Base-by-base conservation (phyloP, 2,329 filamentous ascomycete species). In the Phoma sp. region DNA sequence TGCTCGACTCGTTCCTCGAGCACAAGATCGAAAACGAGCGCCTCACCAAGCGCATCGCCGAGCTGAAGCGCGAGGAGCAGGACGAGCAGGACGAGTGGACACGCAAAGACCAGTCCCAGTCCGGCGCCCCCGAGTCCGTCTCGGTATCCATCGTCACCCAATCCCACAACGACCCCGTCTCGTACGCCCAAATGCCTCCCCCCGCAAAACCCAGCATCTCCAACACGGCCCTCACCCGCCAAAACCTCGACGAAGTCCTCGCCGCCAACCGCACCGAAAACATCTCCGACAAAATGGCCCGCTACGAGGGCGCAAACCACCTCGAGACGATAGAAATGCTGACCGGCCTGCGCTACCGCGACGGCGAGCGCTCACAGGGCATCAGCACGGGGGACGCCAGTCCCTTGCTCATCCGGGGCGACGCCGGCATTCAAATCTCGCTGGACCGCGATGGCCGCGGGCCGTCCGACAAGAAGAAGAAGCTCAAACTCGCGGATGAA, bases 1-100 rank as follows among this genome's bases (percentile, higher is more conserved):
- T 97, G 10, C 81, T 97, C 17, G 93, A 98, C 76, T 96, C 92
- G 0, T 97, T 97, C 67, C 81, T 98, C 23, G 93, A 98, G 73
- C 93, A 97, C 78, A 97, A 97, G 76, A 93, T 96, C 48, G 93
- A 97, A 74, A 96, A 97, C 67, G 92, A 96, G 77, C 86, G 93
- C 4, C 77, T 98, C 42, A 87, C 86, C 67, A 89, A 91, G 65
- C 87, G 91, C 36, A 96, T 98, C 57, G 87, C 89, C 15, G 92
- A 96, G 75, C 80, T 97, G 48, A 91, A 90, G 63, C 84, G 85
- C 57, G 93, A 97, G 74, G 93, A 97, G 73, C 86, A 88, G 51
- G 90, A 93, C 48, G 93, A 96, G 56, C 82, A 83, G 14, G 88
- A 90, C 54, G 84, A 87, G 37, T 87, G 84, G 80, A 71, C 79